Evolutionary conservation across 495 filamentous ascomycete species (phyloP), one percentile per base, ranked within the genome.

Genomic region (Letharia columbiana): DNA sequence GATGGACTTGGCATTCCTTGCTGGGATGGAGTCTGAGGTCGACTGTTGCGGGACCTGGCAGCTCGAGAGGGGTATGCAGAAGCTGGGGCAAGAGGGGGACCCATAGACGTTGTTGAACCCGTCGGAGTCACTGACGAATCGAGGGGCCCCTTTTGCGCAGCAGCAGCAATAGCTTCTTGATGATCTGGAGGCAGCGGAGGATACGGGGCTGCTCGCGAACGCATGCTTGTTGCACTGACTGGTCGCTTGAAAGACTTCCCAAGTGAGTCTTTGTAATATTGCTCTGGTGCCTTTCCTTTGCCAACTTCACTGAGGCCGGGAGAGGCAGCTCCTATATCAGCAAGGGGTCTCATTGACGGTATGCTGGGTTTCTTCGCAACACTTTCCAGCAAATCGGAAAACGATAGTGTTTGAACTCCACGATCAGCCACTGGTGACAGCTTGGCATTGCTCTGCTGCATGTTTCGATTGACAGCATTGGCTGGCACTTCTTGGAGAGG

Each of bases 111-210:
- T 11, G 71, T 62, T 6, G 69, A 40, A 44, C 73, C 60, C 66
- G 45, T 31, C 39, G 71, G 28, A 57, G 31, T 37, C 54, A 57
- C 54, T 10, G 6, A 20, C 8, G 31, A 20, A 33, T 57, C 54
- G 33, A 15, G 57, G 58, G 78, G 76, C 45, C 78, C 69, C n/a
- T 74, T 77, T 62, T 78, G 68, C 59, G 71, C 62, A 44, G 91
- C 93, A 13, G 90, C 91, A 63, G 91, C 84, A 69, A 96, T 96
- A 62, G 83, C 84, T 75, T 96, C 84, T 66, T 85, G 88, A 74
- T 95, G 91, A 72, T 96, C 91, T 12, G 77, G 65, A 52, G 94
- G 92, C 41, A 98, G 78, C 20, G 93, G 91, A 6, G 91, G 92
- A 69, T 86, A 83, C 52, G 73, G 74, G 17, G 74, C 75, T 41